phyloP scores from a whole-genome alignment of 2,329 filamentous ascomycete species.

The Monosporascus sp. region DNA sequence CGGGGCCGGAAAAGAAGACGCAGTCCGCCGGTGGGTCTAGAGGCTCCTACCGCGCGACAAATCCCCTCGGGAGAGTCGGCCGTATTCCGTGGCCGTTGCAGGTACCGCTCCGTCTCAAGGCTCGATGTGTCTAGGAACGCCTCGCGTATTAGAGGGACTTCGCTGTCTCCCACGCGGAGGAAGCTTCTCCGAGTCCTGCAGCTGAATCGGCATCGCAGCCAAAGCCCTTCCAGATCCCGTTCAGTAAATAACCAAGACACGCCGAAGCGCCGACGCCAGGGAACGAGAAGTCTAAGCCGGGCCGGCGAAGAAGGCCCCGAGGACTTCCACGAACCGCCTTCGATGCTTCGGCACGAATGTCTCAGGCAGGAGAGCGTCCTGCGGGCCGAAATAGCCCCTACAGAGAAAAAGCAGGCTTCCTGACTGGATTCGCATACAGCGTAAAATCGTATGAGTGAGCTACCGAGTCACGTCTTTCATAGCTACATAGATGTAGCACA shows the following conservation, averaged over 20 bases:
- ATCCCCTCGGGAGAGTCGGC: conserved; percentile 32
- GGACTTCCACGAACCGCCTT: conserved; percentile 4
- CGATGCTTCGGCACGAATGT: neutral
- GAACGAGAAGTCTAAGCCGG: conserved; percentile 34
- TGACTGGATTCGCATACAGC: conserved; percentile 1
- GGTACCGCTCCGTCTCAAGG: conserved; percentile 33
- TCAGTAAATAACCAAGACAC: conserved; percentile 18
- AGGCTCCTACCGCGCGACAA: conserved; percentile 12
- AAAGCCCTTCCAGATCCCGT: conserved; percentile 36
- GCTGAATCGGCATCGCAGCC: conserved; percentile 37
- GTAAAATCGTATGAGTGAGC: no score
- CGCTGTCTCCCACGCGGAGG: conserved; percentile 36
- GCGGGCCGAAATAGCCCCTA: conserved; percentile 5
- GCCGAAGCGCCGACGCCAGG: conserved; percentile 29
- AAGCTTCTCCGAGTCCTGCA: conserved; percentile 37
- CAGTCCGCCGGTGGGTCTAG: conserved; percentile 22
- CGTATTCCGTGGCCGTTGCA: conserved; percentile 36
- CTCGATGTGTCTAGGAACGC: conserved; percentile 21
- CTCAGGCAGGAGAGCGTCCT: conserved; percentile 19
- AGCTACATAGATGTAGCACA: no score
- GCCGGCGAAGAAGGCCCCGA: conserved; percentile 14
- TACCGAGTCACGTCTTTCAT: no score
- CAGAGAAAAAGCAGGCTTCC: conserved; percentile 9
- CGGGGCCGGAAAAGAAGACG: conserved; percentile 33
- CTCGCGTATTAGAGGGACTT: conserved; percentile 22